Conservation (phyloP, 257 asterid species). For the Lycium ferocissimum region DNA sequence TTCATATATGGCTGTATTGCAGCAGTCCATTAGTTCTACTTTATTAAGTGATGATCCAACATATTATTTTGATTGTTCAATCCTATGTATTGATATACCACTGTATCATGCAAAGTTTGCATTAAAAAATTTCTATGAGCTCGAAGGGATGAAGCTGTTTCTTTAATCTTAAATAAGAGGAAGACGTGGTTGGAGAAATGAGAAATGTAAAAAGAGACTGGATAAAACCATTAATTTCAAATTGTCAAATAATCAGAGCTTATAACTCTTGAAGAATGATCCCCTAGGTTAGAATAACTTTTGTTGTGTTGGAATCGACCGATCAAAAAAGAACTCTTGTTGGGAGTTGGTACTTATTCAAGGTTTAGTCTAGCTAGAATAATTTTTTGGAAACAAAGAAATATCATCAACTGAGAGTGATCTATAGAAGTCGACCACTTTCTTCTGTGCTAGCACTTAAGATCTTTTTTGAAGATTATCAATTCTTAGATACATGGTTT, state of each 20-base stretch:
- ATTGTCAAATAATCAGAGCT: background rate
- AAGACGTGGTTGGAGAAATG: background rate
- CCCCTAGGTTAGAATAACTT: background rate
- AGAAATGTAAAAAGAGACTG: background rate
- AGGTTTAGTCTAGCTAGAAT: background rate
- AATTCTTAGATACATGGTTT: background rate
- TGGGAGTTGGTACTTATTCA: background rate
- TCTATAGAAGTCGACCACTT: background rate
- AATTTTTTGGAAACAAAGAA: background rate
- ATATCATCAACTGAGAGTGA: background rate
- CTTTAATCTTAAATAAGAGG: background rate
- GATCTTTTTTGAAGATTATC: background rate
- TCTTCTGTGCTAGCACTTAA: background rate
- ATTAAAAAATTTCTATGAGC: background rate
- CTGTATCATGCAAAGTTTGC: background rate
- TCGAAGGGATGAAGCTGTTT: background rate
- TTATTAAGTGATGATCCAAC: background rate
- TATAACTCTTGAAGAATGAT: conserved; percentile 2
- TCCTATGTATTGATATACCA: background rate
- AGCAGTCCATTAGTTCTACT: background rate
- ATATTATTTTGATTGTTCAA: background rate
- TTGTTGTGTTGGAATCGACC: background rate
- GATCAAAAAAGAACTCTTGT: background rate
- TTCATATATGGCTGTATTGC: background rate
- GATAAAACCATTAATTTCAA: background rate